Evolutionary conservation across 306 rosid genomes (phyloP), one percentile per base, ranked within the genome.

Genomic region (Cercis canadensis): DNA sequence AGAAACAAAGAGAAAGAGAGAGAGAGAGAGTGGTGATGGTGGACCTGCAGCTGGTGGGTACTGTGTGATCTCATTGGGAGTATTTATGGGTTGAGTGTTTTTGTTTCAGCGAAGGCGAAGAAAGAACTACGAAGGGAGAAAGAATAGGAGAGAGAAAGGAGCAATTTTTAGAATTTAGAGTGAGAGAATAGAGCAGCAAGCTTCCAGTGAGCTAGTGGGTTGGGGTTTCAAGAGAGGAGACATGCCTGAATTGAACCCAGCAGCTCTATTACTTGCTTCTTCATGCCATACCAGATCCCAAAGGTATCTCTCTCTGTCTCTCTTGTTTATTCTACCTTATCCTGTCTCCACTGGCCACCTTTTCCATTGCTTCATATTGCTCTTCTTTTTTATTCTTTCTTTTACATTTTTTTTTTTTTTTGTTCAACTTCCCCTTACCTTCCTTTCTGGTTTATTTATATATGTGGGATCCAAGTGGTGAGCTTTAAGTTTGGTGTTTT

Each of bases 241-340:
- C 97, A 87, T 92, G 98, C 82, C 84, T 67, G 44, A 69, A 41
- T 39, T 65, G 70, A 62, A 62, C 83, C 98, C 89, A 78, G 83
- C 92, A 89, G n/a, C 59, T 69, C 71, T 41, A 46, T 65, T 67
- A 58, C 77, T 80, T 81, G 83, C 87, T 83, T 72, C 86, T 83
- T 73, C 83, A 52, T 72, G 53, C 64, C 85, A 77, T 74, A 58
- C 73, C 82, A 76, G 83, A 87, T 85, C 88, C 90, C 87, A 72
- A 74, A 79, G 92, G 87, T 82, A 69, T 77, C 57, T 52, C 65
- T 75, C 24, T 62, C 16, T 62, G 60, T 15, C 47, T 70, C n/a
- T 5, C 57, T 40, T 36, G 15, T 45, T 72, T 65, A 45, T 65
- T 63, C 62, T 71, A 1, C 36, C 71, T 62, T 63, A 68, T 78